Evolutionary conservation across 805 yeast species (phyloP).

Genomic region (Isabelozyma rhagii): DNA sequence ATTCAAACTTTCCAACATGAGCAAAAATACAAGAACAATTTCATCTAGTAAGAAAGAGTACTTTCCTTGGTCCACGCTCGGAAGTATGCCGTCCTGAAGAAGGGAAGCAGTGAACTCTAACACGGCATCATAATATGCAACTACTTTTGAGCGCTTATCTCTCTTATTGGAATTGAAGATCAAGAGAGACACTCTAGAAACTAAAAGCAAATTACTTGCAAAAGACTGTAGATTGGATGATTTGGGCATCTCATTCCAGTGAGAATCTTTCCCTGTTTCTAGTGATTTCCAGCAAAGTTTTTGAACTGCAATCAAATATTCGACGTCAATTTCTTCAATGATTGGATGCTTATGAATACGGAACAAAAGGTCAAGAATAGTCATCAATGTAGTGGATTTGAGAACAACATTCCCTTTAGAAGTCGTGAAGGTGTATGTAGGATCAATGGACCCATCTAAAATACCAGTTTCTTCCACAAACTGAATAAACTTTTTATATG

Average conservation of each 20-base stretch:
- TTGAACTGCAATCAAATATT: conserved; percentile 16
- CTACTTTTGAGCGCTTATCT: conserved; percentile 46
- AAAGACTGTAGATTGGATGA: conserved; percentile 3
- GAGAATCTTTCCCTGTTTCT: conserved; percentile 11
- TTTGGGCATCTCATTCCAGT: conserved; percentile 13
- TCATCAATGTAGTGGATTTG: neutral
- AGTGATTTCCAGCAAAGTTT: conserved; percentile 25
- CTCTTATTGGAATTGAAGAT: conserved; percentile 37
- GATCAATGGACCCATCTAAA: neutral
- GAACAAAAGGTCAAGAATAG: conserved; percentile 21
- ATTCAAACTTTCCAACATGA: conserved; percentile 8
- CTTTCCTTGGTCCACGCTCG: conserved; percentile 5
- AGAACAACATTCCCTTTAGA: neutral
- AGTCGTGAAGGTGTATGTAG: neutral
- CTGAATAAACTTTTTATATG: neutral
- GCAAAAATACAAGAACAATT: conserved; percentile 5
- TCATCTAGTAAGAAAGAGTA: conserved; percentile 11
- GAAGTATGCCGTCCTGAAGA: conserved; percentile 26
- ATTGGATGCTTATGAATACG: conserved; percentile 18
- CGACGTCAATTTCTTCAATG: conserved; percentile 11
- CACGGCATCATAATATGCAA: conserved; percentile 39
- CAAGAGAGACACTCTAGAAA: conserved; percentile 36
- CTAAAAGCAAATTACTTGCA: conserved; percentile 23
- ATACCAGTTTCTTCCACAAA: neutral
- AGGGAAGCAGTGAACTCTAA: conserved; percentile 35